A percentile compares a stretch with the other conserved stretches of the same genome.
Conservation (phyloP, 176 grass and related monocot species). For the Carex pumila region DNA sequence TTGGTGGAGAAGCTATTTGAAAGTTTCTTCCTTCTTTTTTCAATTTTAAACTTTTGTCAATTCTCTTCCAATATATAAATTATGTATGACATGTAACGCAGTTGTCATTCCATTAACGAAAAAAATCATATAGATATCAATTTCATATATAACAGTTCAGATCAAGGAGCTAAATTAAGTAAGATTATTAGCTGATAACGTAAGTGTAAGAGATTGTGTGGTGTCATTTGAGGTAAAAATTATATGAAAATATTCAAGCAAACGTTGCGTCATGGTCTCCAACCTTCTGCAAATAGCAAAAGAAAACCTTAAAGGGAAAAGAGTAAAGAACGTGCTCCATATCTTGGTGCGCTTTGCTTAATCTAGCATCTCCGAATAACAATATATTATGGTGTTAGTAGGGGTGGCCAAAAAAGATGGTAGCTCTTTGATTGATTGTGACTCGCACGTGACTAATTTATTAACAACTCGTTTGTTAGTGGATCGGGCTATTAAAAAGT, state of each 20-base stretch:
- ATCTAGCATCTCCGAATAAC: background rate
- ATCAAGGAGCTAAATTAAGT: background rate
- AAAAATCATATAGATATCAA: background rate
- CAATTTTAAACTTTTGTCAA: background rate
- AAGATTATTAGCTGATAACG: background rate
- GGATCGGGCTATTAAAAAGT: no score
- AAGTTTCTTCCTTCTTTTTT: background rate
- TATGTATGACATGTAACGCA: background rate
- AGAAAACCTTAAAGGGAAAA: background rate
- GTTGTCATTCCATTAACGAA: background rate
- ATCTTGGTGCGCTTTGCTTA: constrained; percentile 23
- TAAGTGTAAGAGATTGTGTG: background rate
- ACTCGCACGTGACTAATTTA: no score
- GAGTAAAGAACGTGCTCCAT: background rate
- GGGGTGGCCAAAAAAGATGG: no score
- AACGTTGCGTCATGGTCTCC: background rate
- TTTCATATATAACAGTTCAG: background rate
- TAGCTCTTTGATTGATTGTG: no score
- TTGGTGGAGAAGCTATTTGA: background rate
- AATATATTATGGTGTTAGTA: background rate
- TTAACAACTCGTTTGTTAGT: no score
- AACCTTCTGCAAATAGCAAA: background rate
- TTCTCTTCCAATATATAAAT: background rate
- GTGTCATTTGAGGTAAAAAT: background rate
- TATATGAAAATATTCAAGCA: no score